A percentile compares a stretch with the other conserved stretches of the same genome.
Conservation (phyloP, 2,329 filamentous ascomycete species). For the Hypomyces rosellus region DNA sequence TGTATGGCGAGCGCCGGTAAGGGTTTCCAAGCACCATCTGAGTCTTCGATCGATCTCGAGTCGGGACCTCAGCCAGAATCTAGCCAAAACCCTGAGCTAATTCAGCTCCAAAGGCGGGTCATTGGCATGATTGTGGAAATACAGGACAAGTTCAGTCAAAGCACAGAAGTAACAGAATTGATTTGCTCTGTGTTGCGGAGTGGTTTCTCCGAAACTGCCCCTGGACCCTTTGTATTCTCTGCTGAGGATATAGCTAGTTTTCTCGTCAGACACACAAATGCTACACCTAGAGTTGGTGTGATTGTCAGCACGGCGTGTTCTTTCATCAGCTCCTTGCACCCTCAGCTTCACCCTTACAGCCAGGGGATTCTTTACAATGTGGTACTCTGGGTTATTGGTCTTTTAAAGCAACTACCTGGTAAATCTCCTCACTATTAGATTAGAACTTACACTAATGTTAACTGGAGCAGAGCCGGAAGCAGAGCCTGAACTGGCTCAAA, state of each 20-base stretch:
- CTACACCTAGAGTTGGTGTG: constrained; percentile 61
- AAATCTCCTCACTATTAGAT: constrained; percentile 17
- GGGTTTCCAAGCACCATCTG: constrained; percentile 62
- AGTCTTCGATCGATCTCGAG: constrained; percentile 63
- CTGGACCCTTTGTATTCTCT: constrained; percentile 72
- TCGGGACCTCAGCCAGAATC: constrained; percentile 27
- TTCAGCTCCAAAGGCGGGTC: constrained; percentile 39
- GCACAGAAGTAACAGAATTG: constrained; percentile 63
- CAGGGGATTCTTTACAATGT: constrained; percentile 44
- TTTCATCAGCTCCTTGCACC: constrained; percentile 56
- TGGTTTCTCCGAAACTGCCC: constrained; percentile 67
- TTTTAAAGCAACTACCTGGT: constrained; percentile 59
- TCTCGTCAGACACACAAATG: constrained; percentile 50
- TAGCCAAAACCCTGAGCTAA: constrained; percentile 10
- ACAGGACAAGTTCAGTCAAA: constrained; percentile 47
- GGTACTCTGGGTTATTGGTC: constrained; percentile 54
- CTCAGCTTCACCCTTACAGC: constrained; percentile 37
- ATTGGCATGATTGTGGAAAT: constrained; percentile 41
- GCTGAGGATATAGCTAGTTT: constrained; percentile 60
- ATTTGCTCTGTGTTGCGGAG: constrained; percentile 65
- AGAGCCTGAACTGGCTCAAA: constrained; percentile 67
- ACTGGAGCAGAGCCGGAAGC: constrained; percentile 54
- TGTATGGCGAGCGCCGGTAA: constrained; percentile 66
- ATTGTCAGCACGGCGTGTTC: constrained; percentile 67
- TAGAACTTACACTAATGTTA: not conserved